These are phyloP conservation scores for Pleomassaria siparia DNA, from an alignment of 2,329 filamentous ascomycete species.

Conservation along the genomic window DNA sequence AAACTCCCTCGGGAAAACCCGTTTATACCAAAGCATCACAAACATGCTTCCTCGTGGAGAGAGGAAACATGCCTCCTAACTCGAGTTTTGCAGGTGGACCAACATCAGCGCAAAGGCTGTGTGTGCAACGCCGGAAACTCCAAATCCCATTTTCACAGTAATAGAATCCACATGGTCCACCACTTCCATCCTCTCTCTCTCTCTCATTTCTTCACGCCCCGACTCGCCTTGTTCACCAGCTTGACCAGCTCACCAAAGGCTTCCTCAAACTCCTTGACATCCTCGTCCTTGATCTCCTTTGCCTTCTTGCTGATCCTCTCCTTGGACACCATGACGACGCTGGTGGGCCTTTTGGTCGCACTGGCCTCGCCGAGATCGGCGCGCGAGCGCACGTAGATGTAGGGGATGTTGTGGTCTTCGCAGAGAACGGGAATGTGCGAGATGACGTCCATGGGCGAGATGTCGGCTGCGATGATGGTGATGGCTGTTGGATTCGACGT, in stretches of 20 bases:
- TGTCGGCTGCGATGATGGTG: slow-evolving; percentile 93
- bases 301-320: slow-evolving; percentile 54
- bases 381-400: slow-evolving; percentile 90
- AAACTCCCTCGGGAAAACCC: no score
- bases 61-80: background rate
- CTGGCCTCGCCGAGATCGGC: slow-evolving; percentile 93
- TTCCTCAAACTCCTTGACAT: slow-evolving; percentile 52
- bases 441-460: slow-evolving; percentile 98
- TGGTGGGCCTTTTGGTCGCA: slow-evolving; percentile 93
- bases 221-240: slow-evolving; percentile 60
- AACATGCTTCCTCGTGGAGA: background rate
- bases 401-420: slow-evolving; percentile 96
- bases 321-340: slow-evolving; percentile 80
- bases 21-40: background rate
- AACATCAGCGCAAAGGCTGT: background rate
- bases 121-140: background rate
- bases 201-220: slow-evolving; percentile 55
- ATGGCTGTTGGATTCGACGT: slow-evolving; percentile 65
- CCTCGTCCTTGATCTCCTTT: slow-evolving; percentile 50
- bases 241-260: slow-evolving; percentile 60
- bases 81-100: background rate
- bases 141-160: background rate
- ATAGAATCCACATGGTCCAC: background rate
- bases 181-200: no score
- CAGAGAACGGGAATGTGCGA: slow-evolving; percentile 96